Conservation (phyloP, 257 asterid species). For the Solanum gracilifrons region DNA sequence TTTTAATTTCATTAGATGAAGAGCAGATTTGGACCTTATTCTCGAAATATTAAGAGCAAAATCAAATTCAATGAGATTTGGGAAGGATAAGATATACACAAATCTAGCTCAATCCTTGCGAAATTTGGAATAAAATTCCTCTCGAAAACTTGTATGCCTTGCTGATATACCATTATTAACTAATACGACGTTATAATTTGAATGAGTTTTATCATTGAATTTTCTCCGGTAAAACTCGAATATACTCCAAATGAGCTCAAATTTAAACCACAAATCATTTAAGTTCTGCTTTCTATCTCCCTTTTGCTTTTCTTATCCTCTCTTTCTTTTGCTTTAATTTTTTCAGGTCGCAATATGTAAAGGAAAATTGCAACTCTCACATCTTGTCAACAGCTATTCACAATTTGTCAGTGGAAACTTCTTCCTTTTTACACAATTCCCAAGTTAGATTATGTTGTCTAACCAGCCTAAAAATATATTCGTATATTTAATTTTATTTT, state of each 20-base stretch:
- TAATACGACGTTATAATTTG: background rate
- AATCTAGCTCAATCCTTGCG: background rate
- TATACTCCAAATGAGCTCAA: background rate
- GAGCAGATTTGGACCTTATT: background rate
- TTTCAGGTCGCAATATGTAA: background rate
- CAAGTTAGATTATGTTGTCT: slow-evolving; percentile 25
- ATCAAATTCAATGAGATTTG: background rate
- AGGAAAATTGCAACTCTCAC: background rate
- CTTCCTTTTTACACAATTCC: slow-evolving; percentile 21
- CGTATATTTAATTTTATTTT: background rate
- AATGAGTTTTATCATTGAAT: background rate
- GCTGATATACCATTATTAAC: background rate
- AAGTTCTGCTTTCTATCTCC: background rate
- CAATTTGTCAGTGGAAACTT: background rate
- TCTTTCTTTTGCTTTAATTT: slow-evolving; percentile 7
- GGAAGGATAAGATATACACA: background rate
- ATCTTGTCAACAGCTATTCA: background rate
- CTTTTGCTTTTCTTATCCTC: background rate
- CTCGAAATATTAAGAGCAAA: background rate
- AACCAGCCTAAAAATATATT: background rate
- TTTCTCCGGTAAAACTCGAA: background rate
- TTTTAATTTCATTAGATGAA: too few relatives aligned
- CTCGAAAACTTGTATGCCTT: background rate
- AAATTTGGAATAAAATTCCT: background rate
- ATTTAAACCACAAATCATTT: background rate